Evolutionary conservation across 148 eudicot genomes (phyloP), one percentile per base, ranked within the genome.

Genomic region (Dianthus caryophyllus): DNA sequence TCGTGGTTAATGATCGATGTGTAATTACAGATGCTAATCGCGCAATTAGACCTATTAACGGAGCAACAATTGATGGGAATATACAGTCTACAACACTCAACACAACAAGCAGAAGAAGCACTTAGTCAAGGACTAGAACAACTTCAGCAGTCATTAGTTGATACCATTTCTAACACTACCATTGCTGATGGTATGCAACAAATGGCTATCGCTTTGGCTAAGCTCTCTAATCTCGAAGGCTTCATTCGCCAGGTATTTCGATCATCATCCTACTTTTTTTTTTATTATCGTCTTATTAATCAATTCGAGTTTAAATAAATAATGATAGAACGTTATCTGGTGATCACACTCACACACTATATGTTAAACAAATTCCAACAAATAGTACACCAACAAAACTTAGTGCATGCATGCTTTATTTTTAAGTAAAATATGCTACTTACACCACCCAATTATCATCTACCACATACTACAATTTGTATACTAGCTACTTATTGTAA

Each of bases 191-290:
- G 89, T 52, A 84, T 89, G 89, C 97, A 92, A 55, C 97, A 85
- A 46, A 92, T 92, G 97, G 96, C 91, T 25, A 69, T 87, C 52
- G 97, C 97, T 62, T 76, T 92, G 0, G 97, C 91, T 73, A 89
- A 92, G 78, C 97, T 92, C 4, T 61, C 96, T 41, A 89, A 84
- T 77, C 97, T 92, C 41, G 96, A 92, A 80, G 96, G 97, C 51
- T 89, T 92, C 20, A 82, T 92, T 50, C 89, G 88, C n/a, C 97
- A 92, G 96, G 97, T 89, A 83, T n/a, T n/a, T n/a, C n/a, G n/a
- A n/a, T n/a, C n/a, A n/a, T n/a, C n/a, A n/a, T n/a, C n/a, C n/a
- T n/a, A n/a, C n/a, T n/a, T n/a, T n/a, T n/a, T n/a, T n/a, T n/a
- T n/a, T n/a, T n/a, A 60, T 25, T 39, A 36, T 21, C 33, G 2